Percentiles rank a stretch among this genome's conserved stretches.
Evolutionary conservation across 345 rosid genomes (phyloP).

Genomic region (Pistacia atlantica): DNA sequence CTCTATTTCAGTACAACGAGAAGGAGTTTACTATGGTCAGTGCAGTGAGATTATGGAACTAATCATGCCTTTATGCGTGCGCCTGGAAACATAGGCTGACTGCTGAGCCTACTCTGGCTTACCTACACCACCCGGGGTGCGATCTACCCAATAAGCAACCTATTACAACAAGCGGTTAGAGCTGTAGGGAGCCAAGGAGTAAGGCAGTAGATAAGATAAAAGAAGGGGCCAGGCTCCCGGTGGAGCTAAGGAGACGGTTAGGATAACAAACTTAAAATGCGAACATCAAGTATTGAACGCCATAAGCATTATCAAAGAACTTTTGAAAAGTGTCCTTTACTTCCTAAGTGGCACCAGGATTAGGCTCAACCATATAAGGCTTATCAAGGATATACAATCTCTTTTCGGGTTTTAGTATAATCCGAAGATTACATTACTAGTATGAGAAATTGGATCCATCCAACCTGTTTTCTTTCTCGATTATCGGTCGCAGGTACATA

Average conservation of each 20-base stretch:
- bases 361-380: too few relatives aligned
- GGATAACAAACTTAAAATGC: background rate
- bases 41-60: conserved; percentile 9
- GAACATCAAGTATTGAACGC: background rate
- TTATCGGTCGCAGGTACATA: too few relatives aligned
- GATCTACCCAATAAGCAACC: background rate
- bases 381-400: too few relatives aligned
- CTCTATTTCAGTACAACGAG: conserved; percentile 6
- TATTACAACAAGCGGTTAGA: background rate
- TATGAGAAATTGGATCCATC: too few relatives aligned
- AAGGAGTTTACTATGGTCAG: background rate
- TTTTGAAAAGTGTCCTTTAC: too few relatives aligned
- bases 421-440: too few relatives aligned
- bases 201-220: background rate
- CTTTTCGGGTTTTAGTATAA: too few relatives aligned
- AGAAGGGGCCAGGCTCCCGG: background rate
- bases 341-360: too few relatives aligned
- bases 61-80: background rate
- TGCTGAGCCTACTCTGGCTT: background rate
- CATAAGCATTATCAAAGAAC: too few relatives aligned
- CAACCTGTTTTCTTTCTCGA: too few relatives aligned
- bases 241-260: background rate
- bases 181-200: background rate
- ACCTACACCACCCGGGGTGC: background rate
- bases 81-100: background rate